Base-by-base conservation (phyloP, 805 yeast species). In the Ogataea haglerorum region DNA sequence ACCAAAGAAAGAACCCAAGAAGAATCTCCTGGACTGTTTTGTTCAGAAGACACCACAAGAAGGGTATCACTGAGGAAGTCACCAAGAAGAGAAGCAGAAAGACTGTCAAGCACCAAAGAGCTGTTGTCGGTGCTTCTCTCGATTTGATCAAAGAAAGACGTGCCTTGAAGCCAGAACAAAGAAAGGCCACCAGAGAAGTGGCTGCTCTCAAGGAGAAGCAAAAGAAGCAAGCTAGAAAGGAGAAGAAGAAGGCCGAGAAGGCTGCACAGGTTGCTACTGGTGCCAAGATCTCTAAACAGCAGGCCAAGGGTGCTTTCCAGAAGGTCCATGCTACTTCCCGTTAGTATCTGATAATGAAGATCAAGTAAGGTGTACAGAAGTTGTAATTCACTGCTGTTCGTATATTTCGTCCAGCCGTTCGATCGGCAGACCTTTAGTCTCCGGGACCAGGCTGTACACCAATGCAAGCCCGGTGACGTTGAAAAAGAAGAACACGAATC, bases 1-100 rank as follows among this genome's bases (percentile, higher is more conserved):
- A 83, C 69, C 99, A 93, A 82, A 89, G 97, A 85, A 93, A 93
- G 95, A 93, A 93, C 90, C 99, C 99, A 78, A 90, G 99, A 84
- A 86, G 96, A 83, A 82, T 93, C 71, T 82, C 98, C 56, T 93
- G 99, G 99, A 93, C 99, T 60, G 97, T 91, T 67, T 82, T 93
- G 66, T 93, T 78, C 91, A 91, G 99, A 84, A 87, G 95, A 78
- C 96, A 91, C 79, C 98, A 93, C 95, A 89, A 88, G 85, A 93
- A 93, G 80, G 99, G 99, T 80, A 81, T 91, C 70, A 82, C 96
- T 67, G 99, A 93, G 82, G 99, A 93, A 80, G 87, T 85, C 61
- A 63, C 95, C 72, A 93, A 88, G 85, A 95, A 87, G 85, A 87
- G 96, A 78, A 59, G 93, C 62, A 91, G 96, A 82, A 90, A 88